Percentiles rank a stretch among this genome's conserved stretches.
phyloP scores from a whole-genome alignment of 495 filamentous ascomycete genomes.

The Cercophora samala region DNA sequence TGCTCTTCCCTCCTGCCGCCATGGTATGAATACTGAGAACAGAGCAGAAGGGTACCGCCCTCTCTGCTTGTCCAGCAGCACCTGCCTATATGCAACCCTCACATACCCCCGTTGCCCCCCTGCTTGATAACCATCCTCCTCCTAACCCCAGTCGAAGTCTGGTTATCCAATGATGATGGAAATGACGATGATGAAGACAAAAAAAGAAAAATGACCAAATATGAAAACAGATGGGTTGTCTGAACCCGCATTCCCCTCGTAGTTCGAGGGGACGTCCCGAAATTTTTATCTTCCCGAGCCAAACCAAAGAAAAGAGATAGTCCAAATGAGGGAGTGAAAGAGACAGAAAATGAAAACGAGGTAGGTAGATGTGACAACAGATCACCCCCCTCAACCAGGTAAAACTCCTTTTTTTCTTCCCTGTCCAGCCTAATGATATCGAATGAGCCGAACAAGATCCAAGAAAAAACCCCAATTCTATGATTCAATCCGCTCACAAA shows the following conservation, averaged over 20 bases:
- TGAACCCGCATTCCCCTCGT: neutral
- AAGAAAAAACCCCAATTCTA: constrained; percentile 1
- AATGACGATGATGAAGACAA: constrained; percentile 1
- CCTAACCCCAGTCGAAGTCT: neutral
- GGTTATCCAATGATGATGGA: neutral
- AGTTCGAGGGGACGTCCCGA: neutral
- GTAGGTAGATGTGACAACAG: neutral
- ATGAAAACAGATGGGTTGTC: constrained; percentile 1
- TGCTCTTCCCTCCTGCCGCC: neutral
- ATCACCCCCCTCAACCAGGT: neutral
- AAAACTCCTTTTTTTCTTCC: constrained; percentile 3
- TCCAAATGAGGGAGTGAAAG: neutral
- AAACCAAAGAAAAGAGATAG: constrained; percentile 1
- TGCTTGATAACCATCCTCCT: no score
- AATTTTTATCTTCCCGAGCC: constrained; percentile 1
- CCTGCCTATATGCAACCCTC: neutral
- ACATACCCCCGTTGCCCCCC: neutral
- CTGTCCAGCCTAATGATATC: neutral
- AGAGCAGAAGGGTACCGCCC: neutral
- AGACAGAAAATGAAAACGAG: neutral
- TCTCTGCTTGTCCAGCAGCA: neutral
- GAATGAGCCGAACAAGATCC: neutral
- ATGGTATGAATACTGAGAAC: neutral
- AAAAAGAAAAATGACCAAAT: neutral
- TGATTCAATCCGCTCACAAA: neutral